Conservation (phyloP, 495 filamentous ascomycete genomes). For the Podospora didyma region DNA sequence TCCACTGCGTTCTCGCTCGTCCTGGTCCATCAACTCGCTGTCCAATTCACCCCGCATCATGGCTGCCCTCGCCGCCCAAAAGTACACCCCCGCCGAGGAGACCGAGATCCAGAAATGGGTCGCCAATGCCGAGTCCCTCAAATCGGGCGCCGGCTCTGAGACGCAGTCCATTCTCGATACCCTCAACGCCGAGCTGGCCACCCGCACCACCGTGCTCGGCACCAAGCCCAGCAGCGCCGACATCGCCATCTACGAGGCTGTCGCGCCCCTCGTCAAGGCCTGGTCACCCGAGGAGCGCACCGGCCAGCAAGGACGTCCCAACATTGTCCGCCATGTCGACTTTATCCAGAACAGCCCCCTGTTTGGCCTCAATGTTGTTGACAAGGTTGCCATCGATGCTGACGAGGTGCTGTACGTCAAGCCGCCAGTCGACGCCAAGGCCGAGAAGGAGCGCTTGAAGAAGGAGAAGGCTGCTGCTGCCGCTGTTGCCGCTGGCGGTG, state of each 20-base stretch:
- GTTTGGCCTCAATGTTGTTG: conserved; percentile 68
- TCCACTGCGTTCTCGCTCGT: conserved; percentile 15
- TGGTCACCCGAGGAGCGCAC: conserved; percentile 88
- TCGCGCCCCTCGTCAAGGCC: conserved; percentile 71
- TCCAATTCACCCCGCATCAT: conserved; percentile 32
- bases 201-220: conserved; percentile 84
- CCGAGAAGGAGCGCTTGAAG: conserved; percentile 85
- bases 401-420: conserved; percentile 79
- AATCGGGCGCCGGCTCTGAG: conserved; percentile 42
- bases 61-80: conserved; percentile 62
- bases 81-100: conserved; percentile 72
- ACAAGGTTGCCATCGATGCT: conserved; percentile 77
- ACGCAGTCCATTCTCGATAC: conserved; percentile 61
- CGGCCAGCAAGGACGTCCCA: conserved; percentile 81
- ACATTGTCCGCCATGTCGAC: conserved; percentile 88
- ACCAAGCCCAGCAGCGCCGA: conserved; percentile 89
- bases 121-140: conserved; percentile 65
- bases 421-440: conserved; percentile 76
- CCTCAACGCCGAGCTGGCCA: conserved; percentile 82
- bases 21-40: conserved; percentile 16
- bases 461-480: conserved; percentile 73
- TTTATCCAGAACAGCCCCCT: conserved; percentile 87
- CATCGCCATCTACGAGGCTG: conserved; percentile 74
- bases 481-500: conserved; percentile 21
- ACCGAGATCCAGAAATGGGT: conserved; percentile 87